These are phyloP conservation scores for Parathielavia hyrcaniae DNA, from an alignment of 495 filamentous ascomycete species.

Conservation along the genomic window DNA sequence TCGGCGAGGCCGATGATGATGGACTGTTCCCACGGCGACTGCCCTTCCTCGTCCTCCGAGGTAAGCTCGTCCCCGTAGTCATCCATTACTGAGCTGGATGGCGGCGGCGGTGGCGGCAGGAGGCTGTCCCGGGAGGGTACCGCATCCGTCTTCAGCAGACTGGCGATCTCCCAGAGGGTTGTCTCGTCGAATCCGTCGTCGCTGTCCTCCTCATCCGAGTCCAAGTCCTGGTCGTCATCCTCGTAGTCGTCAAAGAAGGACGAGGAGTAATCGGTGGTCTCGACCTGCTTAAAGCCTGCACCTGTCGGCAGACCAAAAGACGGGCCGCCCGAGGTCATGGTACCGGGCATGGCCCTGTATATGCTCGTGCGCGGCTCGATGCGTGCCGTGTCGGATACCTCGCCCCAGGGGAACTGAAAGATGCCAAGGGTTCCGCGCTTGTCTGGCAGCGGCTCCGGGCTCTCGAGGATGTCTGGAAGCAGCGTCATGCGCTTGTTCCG, in stretches of 20 bases:
- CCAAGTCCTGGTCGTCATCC: conserved; percentile 34
- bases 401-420: conserved; percentile 55
- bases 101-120: conserved; percentile 29
- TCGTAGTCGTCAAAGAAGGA: conserved; percentile 50
- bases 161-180: conserved; percentile 54
- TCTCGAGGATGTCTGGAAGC: conserved; percentile 53
- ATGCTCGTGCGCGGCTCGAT: conserved; percentile 32
- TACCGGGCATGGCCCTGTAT: conserved; percentile 43
- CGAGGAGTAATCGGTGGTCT: conserved; percentile 35
- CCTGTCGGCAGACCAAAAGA: conserved; percentile 27
- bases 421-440: conserved; percentile 49
- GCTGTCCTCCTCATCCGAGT: conserved; percentile 36
- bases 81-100: conserved; percentile 21
- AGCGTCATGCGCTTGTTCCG: conserved; percentile 47
- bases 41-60: conserved; percentile 35
- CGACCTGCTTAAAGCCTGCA: conserved; percentile 33
- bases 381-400: conserved; percentile 46
- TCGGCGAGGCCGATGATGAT: conserved; percentile 32
- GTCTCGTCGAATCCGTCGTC: conserved; percentile 51
- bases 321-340: conserved; percentile 41
- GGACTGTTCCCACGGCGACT: conserved; percentile 23
- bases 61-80: conserved; percentile 30
- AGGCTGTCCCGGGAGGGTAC: conserved; percentile 45
- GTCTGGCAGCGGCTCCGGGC: conserved; percentile 47
- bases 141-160: conserved; percentile 41